Evolutionary conservation across 306 rosid genomes (phyloP), one percentile per base, ranked within the genome.

Genomic region (Erythrophleum fordii): DNA sequence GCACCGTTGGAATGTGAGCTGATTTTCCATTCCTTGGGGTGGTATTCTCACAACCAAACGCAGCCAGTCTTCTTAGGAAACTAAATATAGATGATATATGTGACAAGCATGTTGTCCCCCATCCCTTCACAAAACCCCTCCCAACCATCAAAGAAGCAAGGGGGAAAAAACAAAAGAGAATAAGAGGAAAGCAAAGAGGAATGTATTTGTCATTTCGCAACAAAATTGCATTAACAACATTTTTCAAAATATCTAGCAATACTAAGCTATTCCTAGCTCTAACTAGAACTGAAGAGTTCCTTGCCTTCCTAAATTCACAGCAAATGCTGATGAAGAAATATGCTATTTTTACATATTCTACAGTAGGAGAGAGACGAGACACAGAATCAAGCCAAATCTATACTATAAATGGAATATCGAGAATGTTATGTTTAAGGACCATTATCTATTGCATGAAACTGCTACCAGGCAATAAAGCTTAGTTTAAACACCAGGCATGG

Each of bases 271-370:
- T 71, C 45, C 51, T 76, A 71, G 76, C 44, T 76, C 69, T 18
- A 84, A 62, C 70, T 29, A 75, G 6, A 64, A 65, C 42, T 62
- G 37, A 22, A 70, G 29, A 41, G 59, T 73, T 77, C 16, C 42
- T 73, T 12, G 53, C 37, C 59, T 81, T 68, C 72, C 41, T 42
- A 46, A 77, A 26, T 68, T 77, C 81, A 74, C 5, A 25, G 64
- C 11, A 48, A 58, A 72, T 18, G 23, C 53, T 64, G 46, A 70
- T 37, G 44, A 18, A 55, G 31, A 76, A 67, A 42, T 20, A 29
- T 37, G 75, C 16, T 81, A 77, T 46, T 14, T 70, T 45, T 29
- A 66, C 68, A 71, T 23, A 46, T 48, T 37, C 42, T 26, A 60
- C 26, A 45, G 18, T 41, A 18, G 29, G 39, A 72, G 59, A 76